Evolutionary conservation across 1,139 yeast genomes (phyloP).

Genomic region (Candida dubliniensis): DNA sequence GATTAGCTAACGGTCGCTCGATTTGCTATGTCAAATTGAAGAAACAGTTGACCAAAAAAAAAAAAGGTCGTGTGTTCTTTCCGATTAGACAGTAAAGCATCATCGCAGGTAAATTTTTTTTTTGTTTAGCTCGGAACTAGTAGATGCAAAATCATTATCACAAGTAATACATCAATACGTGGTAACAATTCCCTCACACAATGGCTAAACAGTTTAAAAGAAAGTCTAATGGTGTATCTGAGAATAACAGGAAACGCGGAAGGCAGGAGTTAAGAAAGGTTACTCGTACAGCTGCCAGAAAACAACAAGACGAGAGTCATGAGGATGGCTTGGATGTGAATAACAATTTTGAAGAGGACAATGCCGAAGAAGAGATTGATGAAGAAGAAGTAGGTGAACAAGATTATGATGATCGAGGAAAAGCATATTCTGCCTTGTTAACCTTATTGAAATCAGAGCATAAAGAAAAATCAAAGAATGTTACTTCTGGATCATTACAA

Average conservation of each 20-base stretch:
- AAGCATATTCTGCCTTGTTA: conserved; percentile 75
- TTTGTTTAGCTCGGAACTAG: neutral
- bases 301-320: conserved; percentile 12
- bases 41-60: neutral
- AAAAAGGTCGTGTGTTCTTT: conserved; percentile 5
- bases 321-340: conserved; percentile 10
- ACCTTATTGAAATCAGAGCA: conserved; percentile 65
- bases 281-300: conserved; percentile 51
- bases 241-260: conserved; percentile 43
- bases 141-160: conserved; percentile 7
- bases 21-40: neutral
- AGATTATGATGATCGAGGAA: conserved; percentile 28
- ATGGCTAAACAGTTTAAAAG: conserved; percentile 15
- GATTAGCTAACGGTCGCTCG: conserved; percentile 1
- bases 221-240: conserved; percentile 1
- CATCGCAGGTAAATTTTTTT: conserved; percentile 1
- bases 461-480: conserved; percentile 16
- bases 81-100: neutral
- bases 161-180: no score
- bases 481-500: no score
- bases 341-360: conserved; percentile 9
- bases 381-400: conserved; percentile 13
- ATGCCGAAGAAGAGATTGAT: conserved; percentile 6
- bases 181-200: no score
- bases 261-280: conserved; percentile 59